Evolutionary conservation across 345 rosid genomes (phyloP).

Genomic region (Aquilaria yunnanensis): DNA sequence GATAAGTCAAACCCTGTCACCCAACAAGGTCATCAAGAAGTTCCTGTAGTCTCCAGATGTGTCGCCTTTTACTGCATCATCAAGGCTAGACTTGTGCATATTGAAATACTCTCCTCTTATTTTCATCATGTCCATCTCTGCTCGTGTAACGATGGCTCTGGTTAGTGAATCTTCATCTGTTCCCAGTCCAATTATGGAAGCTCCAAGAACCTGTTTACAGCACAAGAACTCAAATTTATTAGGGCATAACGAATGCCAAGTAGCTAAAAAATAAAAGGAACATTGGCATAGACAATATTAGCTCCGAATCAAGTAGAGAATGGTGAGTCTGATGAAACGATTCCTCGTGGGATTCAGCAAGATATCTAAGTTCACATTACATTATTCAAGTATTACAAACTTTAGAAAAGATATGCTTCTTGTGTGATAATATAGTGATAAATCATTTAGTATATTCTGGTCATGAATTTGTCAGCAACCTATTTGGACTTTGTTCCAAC

Average conservation of each 20-base stretch:
- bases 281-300: too few species aligned
- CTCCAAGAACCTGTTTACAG: constrained; percentile 44
- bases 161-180: constrained; percentile 85
- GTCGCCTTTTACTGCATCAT: constrained; percentile 59
- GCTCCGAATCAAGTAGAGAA: too few species aligned
- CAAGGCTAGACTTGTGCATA: constrained; percentile 46
- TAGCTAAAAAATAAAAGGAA: background rate
- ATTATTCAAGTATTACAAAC: too few species aligned
- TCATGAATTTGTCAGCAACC: too few species aligned
- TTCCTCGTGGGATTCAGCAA: background rate
- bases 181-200: constrained; percentile 58
- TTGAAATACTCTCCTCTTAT: constrained; percentile 53
- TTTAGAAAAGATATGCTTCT: too few species aligned
- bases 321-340: too few species aligned
- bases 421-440: too few species aligned
- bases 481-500: too few species aligned
- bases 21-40: constrained; percentile 71
- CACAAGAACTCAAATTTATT: background rate
- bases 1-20: constrained; percentile 36
- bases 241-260: background rate
- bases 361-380: too few species aligned
- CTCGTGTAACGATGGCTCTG: constrained; percentile 68
- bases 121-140: constrained; percentile 74
- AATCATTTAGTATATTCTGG: too few species aligned
- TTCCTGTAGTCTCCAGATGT: constrained; percentile 68